A percentile compares a stretch with the other conserved stretches of the same genome.
Conservation (phyloP, 345 rosid genomes). For the Anastatica hierochuntica region DNA sequence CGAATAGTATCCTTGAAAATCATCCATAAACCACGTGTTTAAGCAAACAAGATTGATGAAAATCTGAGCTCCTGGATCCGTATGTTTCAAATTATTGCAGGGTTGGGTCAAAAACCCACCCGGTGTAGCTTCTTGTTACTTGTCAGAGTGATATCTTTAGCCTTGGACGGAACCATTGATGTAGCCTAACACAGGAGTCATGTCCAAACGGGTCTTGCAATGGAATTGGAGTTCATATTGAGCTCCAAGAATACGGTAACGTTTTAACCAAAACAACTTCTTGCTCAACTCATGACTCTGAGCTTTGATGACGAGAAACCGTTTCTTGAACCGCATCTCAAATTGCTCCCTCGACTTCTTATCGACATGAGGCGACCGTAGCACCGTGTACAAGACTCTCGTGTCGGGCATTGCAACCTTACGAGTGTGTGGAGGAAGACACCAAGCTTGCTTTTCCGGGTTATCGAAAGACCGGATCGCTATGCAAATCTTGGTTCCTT, state of each 20-base stretch:
- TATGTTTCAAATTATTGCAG: too few species aligned
- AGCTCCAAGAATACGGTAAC: constrained; percentile 22
- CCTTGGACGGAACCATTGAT: background rate
- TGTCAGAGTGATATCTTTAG: background rate
- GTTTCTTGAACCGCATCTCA: constrained; percentile 25
- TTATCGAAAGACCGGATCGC: constrained; percentile 21
- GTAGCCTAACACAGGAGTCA: constrained; percentile 10
- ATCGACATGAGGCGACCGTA: constrained; percentile 22
- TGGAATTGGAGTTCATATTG: constrained; percentile 24
- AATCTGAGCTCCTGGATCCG: too few species aligned
- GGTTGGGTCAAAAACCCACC: too few species aligned
- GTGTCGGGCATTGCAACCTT: constrained; percentile 27
- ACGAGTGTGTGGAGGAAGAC: constrained; percentile 23
- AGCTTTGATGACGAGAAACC: constrained; percentile 24
- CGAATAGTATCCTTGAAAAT: too few species aligned
- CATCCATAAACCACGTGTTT: too few species aligned
- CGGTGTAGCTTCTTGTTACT: too few species aligned
- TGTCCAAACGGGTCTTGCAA: constrained; percentile 27
- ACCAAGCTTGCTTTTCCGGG: constrained; percentile 22
- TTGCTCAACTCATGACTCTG: constrained; percentile 26
- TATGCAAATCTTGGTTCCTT: constrained; percentile 24
- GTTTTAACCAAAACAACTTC: constrained; percentile 26
- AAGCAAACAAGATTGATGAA: too few species aligned
- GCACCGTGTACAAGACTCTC: constrained; percentile 14
- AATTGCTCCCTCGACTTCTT: constrained; percentile 26